Percentiles rank a stretch among this genome's conserved stretches.
These are phyloP conservation scores for Plasmopara muralis DNA, from an alignment of 352 stramenopile genomes.

Conservation along the genomic window DNA sequence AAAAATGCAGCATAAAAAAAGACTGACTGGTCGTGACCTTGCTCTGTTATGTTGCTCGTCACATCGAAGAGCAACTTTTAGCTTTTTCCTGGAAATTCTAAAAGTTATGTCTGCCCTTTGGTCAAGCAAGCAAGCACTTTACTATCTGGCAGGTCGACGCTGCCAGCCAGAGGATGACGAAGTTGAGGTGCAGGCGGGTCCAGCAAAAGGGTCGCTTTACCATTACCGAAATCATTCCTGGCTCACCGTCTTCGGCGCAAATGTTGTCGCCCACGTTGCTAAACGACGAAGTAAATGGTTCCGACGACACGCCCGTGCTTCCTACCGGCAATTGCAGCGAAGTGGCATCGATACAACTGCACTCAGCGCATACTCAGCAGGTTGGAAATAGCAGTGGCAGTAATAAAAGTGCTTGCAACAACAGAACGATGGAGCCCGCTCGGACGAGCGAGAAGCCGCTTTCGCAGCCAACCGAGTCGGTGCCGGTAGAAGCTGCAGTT, in stretches of 20 bases:
- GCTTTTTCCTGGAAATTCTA: no score
- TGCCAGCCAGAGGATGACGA: constrained; percentile 17
- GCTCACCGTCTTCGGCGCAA: constrained; percentile 36
- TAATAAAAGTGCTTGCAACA: constrained; percentile 2
- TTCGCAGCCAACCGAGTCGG: constrained; percentile 18
- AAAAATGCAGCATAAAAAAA: no score
- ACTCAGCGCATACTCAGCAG: constrained; percentile 5
- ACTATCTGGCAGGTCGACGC: not conserved
- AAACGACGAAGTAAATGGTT: constrained; percentile 11
- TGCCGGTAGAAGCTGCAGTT: constrained; percentile 9
- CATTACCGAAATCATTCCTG: constrained; percentile 69
- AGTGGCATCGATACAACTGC: constrained; percentile 12
- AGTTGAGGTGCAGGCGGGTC: constrained; percentile 41
- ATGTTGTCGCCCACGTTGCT: constrained; percentile 19
- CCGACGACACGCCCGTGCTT: constrained; percentile 6
- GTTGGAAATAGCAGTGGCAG: constrained; percentile 2
- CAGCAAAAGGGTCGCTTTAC: constrained; percentile 77
- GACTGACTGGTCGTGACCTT: no score
- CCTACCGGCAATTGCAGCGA: constrained; percentile 8
- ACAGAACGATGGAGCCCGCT: not conserved
- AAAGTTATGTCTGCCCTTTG: no score
- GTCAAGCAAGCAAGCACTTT: constrained; percentile 2
- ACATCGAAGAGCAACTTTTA: constrained; percentile 1
- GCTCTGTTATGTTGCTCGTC: constrained; percentile 1
- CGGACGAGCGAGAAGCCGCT: constrained; percentile 13